These are phyloP conservation scores for Emericellopsis atlantica DNA, from an alignment of 2,329 filamentous ascomycete genomes.

Conservation along the genomic window DNA sequence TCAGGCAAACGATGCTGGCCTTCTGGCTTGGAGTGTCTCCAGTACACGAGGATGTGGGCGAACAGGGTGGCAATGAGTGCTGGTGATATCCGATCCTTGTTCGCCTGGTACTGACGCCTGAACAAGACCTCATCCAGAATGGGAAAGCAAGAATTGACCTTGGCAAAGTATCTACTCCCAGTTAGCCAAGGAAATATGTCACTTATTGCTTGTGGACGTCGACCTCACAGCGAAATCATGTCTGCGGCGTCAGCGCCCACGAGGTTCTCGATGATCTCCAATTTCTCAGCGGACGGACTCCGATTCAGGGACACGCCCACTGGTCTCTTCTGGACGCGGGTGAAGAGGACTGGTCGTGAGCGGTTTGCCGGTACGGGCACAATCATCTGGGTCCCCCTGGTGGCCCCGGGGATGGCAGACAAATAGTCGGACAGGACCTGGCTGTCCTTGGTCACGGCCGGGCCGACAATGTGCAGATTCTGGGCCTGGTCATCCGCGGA, in stretches of 20 bases:
- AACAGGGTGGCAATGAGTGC: slow-evolving; percentile 44
- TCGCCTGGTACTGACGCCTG: slow-evolving; percentile 28
- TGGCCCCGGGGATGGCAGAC: slow-evolving; percentile 16
- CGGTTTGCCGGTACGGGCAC: slow-evolving; percentile 15
- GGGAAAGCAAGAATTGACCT: slow-evolving; percentile 48
- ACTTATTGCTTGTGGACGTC: no score
- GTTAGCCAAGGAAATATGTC: not conserved
- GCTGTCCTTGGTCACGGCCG: slow-evolving; percentile 45
- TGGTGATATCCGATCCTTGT: slow-evolving; percentile 37
- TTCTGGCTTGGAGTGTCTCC: slow-evolving; percentile 33
- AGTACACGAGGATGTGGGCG: slow-evolving; percentile 44
- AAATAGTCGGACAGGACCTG: slow-evolving; percentile 49
- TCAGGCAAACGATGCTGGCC: slow-evolving; percentile 38
- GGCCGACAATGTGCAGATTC: slow-evolving; percentile 44
- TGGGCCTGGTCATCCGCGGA: slow-evolving; percentile 22
- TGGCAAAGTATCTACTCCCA: slow-evolving; percentile 33
- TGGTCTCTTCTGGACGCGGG: slow-evolving; percentile 30
- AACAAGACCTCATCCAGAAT: slow-evolving; percentile 44
- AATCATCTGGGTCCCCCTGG: slow-evolving; percentile 14
- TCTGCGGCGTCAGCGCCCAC: slow-evolving; percentile 39
- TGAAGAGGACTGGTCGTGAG: slow-evolving; percentile 30
- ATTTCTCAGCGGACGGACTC: slow-evolving; percentile 28
- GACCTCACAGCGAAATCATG: slow-evolving; percentile 20
- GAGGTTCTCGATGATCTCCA: slow-evolving; percentile 45
- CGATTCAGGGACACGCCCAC: slow-evolving; percentile 24